Percentiles rank a stretch among this genome's conserved stretches.
Conservation (phyloP, 2,329 filamentous ascomycete genomes). For the Aureobasidium subglaciale region DNA sequence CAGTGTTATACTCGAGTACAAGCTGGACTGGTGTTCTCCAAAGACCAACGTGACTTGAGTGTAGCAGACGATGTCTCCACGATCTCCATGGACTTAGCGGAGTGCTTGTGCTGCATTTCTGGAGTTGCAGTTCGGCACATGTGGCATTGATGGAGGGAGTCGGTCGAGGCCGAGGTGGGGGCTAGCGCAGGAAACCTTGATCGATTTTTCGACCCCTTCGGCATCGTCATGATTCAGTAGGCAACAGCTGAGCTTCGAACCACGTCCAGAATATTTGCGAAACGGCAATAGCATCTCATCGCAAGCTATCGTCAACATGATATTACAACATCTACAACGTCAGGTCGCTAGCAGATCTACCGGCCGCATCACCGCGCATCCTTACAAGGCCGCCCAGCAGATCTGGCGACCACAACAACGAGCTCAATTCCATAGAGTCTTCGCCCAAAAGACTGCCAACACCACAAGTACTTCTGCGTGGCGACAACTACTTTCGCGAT, state of each 20-base stretch:
- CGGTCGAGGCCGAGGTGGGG: conserved; percentile 3
- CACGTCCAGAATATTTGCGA: neutral
- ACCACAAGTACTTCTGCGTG: neutral
- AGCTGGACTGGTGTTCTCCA: neutral
- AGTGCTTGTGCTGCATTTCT: too few species aligned
- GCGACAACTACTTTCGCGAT: conserved; percentile 2
- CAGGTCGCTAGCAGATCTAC: neutral
- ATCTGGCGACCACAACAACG: neutral
- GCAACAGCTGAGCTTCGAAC: conserved; percentile 4
- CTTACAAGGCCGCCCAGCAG: neutral
- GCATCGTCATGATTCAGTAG: conserved; percentile 1
- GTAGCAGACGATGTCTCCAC: neutral
- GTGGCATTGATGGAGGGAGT: neutral
- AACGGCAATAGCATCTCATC: neutral
- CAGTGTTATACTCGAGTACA: neutral
- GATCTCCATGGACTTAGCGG: neutral
- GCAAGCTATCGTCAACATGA: neutral
- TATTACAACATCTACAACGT: neutral
- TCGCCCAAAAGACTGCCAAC: neutral
- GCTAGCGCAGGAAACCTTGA: conserved; percentile 4
- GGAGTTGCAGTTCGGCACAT: neutral
- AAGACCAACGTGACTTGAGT: neutral
- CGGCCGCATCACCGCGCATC: neutral
- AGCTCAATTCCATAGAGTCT: neutral
- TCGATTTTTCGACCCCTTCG: neutral